Conservation (phyloP, 2,329 filamentous ascomycete species). For the Colletotrichum tofieldiae region DNA sequence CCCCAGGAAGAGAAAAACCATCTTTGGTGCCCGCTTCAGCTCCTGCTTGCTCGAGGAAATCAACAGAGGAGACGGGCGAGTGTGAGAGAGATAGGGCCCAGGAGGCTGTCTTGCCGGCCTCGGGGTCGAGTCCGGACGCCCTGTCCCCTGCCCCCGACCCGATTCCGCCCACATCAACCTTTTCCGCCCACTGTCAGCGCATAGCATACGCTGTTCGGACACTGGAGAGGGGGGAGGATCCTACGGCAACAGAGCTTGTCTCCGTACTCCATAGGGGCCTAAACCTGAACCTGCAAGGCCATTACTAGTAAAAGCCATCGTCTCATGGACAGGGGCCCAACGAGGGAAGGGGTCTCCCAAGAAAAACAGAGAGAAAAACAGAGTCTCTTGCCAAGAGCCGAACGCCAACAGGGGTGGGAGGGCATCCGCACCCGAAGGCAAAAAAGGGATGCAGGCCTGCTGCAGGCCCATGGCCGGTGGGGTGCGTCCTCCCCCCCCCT, state of each 20-base stretch:
- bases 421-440: conserved; percentile 31
- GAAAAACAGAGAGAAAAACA: neutral
- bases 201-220: conserved; percentile 2
- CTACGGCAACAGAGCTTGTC: neutral
- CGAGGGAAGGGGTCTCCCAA: conserved; percentile 10
- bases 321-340: conserved; percentile 26
- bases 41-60: neutral
- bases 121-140: neutral
- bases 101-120: neutral
- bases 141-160: neutral
- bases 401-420: conserved; percentile 30
- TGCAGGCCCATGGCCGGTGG: conserved; percentile 23
- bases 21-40: neutral
- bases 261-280: neutral
- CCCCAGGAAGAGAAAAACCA: neutral
- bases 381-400: conserved; percentile 28
- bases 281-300: conserved; percentile 11
- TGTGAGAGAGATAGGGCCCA: neutral
- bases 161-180: neutral
- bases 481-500: neutral
- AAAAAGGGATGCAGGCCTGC: conserved; percentile 12
- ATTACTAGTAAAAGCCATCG: conserved; percentile 22
- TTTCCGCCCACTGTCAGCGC: neutral
- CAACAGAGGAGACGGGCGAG: neutral
- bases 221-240: neutral